phyloP scores from a whole-genome alignment of 2,329 filamentous ascomycete species.

The Ophiostoma sp. region DNA sequence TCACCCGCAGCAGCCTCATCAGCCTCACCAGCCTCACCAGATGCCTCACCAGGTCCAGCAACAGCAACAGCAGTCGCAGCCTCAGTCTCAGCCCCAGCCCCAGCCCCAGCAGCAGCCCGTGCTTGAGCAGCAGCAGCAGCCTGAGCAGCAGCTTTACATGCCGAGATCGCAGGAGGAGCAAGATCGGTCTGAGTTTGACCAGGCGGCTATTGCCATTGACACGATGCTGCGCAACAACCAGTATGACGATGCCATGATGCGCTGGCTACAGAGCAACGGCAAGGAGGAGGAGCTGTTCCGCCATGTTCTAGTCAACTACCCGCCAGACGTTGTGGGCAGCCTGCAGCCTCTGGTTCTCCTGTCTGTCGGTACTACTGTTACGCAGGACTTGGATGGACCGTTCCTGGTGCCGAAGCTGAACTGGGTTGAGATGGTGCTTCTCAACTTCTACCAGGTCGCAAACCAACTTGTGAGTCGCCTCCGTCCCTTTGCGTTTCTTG shows the following conservation, averaged over 20 bases:
- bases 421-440: constrained; percentile 57
- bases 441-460: constrained; percentile 46
- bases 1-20: constrained; percentile 26
- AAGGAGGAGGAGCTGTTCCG: constrained; percentile 58
- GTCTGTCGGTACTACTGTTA: constrained; percentile 59
- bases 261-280: constrained; percentile 59
- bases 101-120: constrained; percentile 25
- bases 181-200: constrained; percentile 51
- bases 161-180: constrained; percentile 38
- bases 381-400: constrained; percentile 50
- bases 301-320: constrained; percentile 47
- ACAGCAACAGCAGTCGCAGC: constrained; percentile 22
- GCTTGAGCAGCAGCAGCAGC: constrained; percentile 23
- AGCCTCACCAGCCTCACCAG: constrained; percentile 20
- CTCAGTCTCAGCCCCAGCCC: constrained; percentile 9
- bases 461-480: constrained; percentile 45
- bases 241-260: constrained; percentile 58
- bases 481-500: too few species aligned
- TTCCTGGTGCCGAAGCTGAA: constrained; percentile 51
- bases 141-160: constrained; percentile 31
- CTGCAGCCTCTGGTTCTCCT: constrained; percentile 58
- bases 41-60: constrained; percentile 23
- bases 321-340: constrained; percentile 49
- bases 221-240: constrained; percentile 55
- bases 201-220: constrained; percentile 55